Evolutionary conservation across 2,329 filamentous ascomycete genomes (phyloP), one percentile per base, ranked within the genome.

Genomic region (Paraconiothyrium sp.): DNA sequence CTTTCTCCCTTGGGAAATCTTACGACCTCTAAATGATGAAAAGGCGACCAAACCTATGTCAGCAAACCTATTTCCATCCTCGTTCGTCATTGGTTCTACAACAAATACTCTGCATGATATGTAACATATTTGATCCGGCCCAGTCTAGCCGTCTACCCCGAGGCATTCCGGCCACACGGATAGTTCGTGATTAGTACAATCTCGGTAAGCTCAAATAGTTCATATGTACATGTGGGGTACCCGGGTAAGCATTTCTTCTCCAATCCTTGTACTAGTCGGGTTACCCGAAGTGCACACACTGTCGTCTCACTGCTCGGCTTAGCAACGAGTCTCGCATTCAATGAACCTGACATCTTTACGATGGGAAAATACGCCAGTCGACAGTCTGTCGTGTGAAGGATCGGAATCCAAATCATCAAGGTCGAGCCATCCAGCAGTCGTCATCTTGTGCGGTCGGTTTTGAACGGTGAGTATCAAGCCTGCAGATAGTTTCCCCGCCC

Each of bases 181-280:
- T 47, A 46, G 37, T 44, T 46, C 24, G 54, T n/a, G 20, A 37
- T 27, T 24, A 14, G 32, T 24, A 11, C 16, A 37, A 20, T 56
- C 16, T 48, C 41, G 54, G 43, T 47, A 56, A 47, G 43, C 37
- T 32, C 11, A 44, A 52, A 22, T 14, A 11, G 44, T 6, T 48
- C 49, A 44, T 20, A 5, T 30, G 27, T 30, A 30, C n/a, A 47
- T 48, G 54, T 39, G 43, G 43, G 43, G 54, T 47, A 56, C 14
- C n/a, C 32, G 39, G 16, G 41, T 46, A 34, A 44, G 39, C 52
- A 20, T 20, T 34, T 20, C 22, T 43, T 24, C 39, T 32, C 14
- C 51, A 32, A 22, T 34, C 20, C 39, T 41, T 41, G 16, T 9
- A 37, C 49, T 30, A 30, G 27, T 24, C 54, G n/a, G 43, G 30